phyloP scores from a whole-genome alignment of 169 alveolate genomes.

The Cryptosporidium ryanae region DNA sequence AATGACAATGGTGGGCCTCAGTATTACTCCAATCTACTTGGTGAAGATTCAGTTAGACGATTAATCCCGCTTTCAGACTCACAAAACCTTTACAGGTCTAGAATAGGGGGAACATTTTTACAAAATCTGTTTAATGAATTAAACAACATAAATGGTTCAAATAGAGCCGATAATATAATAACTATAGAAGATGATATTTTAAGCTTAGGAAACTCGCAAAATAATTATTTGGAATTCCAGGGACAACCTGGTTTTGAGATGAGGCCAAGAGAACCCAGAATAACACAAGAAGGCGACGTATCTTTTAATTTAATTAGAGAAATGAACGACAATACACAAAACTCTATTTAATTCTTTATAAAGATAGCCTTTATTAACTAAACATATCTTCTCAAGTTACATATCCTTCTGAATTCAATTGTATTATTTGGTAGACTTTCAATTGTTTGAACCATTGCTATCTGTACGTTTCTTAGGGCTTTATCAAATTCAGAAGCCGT shows the following conservation, averaged over 20 bases:
- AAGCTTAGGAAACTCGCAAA: neutral
- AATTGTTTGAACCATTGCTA: constrained; percentile 33
- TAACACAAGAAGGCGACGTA: constrained; percentile 61
- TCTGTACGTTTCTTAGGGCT: constrained; percentile 55
- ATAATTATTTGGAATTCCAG: neutral
- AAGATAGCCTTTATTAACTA: neutral
- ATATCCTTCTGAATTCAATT: constrained; percentile 55
- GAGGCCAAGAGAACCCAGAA: constrained; percentile 72
- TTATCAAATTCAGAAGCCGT: constrained; percentile 52
- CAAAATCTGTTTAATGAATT: constrained; percentile 19
- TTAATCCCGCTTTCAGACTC: neutral
- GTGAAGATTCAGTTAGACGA: neutral
- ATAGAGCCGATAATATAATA: constrained; percentile 1
- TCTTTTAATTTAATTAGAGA: constrained; percentile 5
- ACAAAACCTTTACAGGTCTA: neutral
- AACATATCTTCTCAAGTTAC: constrained; percentile 37
- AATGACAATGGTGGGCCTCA: neutral
- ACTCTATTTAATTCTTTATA: neutral
- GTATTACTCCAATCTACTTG: neutral
- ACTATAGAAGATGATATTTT: constrained; percentile 2
- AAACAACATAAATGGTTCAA: neutral
- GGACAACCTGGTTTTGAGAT: constrained; percentile 12
- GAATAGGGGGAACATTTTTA: neutral
- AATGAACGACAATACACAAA: neutral
- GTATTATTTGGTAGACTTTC: constrained; percentile 64